phyloP scores from a whole-genome alignment of 2,329 filamentous ascomycete species.

The Cladosporium cucumerinum region DNA sequence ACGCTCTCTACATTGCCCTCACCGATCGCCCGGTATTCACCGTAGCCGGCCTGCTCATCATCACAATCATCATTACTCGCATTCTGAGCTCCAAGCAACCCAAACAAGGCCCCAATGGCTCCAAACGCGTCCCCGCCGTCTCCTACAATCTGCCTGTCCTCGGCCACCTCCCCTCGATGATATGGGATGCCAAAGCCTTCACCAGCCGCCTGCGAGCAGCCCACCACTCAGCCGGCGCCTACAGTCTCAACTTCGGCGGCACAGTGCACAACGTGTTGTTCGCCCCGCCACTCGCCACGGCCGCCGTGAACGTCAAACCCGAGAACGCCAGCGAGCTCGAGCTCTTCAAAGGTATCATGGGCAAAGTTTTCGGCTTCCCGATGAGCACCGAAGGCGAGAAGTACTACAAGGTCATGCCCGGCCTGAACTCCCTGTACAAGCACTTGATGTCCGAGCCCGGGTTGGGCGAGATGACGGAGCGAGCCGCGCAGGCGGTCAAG shows the following conservation, averaged over 20 bases:
- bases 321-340: conserved; percentile 31
- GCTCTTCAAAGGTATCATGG: conserved; percentile 28
- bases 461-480: conserved; percentile 41
- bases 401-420: conserved; percentile 38
- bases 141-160: conserved; percentile 61
- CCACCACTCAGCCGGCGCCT: conserved; percentile 39
- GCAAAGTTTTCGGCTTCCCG: conserved; percentile 43
- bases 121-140: conserved; percentile 43
- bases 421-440: conserved; percentile 33
- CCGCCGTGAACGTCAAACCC: conserved; percentile 38
- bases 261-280: conserved; percentile 50
- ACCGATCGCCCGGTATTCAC: conserved; percentile 14
- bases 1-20: conserved; percentile 3
- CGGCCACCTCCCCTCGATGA: conserved; percentile 53
- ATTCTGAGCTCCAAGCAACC: conserved; percentile 17
- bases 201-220: conserved; percentile 41
- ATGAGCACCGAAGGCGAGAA: conserved; percentile 34
- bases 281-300: conserved; percentile 46
- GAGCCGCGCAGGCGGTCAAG: conserved; percentile 41
- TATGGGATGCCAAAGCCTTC: conserved; percentile 45
- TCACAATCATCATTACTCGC: conserved; percentile 24
- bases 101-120: conserved; percentile 21
- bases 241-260: conserved; percentile 50
- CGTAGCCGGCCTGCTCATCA: conserved; percentile 18
- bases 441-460: conserved; percentile 49